Evolutionary conservation across 306 rosid species (phyloP).

Genomic region (Lathyrus aphaca): DNA sequence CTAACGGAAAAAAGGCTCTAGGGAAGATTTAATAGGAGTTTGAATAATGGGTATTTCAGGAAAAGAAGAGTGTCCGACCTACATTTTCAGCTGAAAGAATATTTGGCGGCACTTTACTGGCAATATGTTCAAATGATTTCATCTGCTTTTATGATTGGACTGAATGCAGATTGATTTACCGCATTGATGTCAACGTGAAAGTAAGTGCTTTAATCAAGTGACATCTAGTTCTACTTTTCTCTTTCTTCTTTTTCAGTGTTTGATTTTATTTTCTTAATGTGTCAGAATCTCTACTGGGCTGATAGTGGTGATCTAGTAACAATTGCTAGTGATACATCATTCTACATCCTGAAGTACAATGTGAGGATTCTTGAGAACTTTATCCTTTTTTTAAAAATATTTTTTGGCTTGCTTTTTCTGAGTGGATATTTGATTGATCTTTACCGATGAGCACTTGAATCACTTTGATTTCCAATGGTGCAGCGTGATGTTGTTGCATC

Average conservation of each 20-base stretch:
- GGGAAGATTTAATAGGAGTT: constrained; percentile 26
- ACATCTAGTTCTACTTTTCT: constrained; percentile 19
- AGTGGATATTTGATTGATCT: constrained; percentile 30
- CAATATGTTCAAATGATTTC: constrained; percentile 98
- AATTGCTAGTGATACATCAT: constrained; percentile 85
- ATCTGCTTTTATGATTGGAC: constrained; percentile 98
- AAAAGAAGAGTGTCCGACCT: constrained; percentile 90
- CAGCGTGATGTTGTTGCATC: constrained; percentile 92
- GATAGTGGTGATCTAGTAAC: constrained; percentile 97
- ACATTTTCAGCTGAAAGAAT: constrained; percentile 91
- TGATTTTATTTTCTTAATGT: constrained; percentile 17
- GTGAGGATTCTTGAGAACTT: constrained; percentile 57
- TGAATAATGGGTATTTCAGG: constrained; percentile 59
- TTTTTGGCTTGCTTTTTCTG: constrained; percentile 23
- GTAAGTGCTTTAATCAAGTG: constrained; percentile 57
- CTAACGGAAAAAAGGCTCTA: background rate
- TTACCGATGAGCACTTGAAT: constrained; percentile 14
- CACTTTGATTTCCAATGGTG: constrained; percentile 46
- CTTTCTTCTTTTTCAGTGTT: constrained; percentile 6
- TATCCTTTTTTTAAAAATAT: background rate
- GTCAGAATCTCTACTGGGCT: constrained; percentile 98
- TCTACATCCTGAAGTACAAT: constrained; percentile 94
- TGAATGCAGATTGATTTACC: constrained; percentile 93
- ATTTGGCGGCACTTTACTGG: constrained; percentile 83
- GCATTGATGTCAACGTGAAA: constrained; percentile 92